A percentile compares a stretch with the other conserved stretches of the same genome.
These are phyloP conservation scores for Penicillium diatomitis DNA, from an alignment of 495 filamentous ascomycete genomes.

Conservation along the genomic window DNA sequence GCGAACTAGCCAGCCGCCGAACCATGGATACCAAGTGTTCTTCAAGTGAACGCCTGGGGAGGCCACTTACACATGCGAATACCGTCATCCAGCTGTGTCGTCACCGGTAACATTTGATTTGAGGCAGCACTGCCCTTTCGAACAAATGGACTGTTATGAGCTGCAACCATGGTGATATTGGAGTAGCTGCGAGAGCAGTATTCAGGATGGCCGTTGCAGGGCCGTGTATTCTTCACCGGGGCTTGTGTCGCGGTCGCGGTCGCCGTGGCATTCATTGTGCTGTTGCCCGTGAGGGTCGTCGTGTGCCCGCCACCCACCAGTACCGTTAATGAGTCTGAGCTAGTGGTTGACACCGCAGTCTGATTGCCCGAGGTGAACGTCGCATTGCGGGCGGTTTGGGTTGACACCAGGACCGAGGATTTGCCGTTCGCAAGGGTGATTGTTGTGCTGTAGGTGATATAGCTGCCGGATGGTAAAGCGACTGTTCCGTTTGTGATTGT, in stretches of 20 bases:
- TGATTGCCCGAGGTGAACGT: slow-evolving; percentile 22
- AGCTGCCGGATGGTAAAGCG: slow-evolving; percentile 26
- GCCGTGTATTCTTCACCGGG: slow-evolving; percentile 57
- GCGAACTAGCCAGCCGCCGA: too few species aligned
- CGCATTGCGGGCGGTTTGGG: slow-evolving; percentile 13
- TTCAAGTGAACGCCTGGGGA: too few species aligned
- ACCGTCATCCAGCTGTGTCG: slow-evolving; percentile 74
- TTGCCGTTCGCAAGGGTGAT: slow-evolving; percentile 21
- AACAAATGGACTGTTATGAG: slow-evolving; percentile 84
- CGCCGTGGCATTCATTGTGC: slow-evolving; percentile 35
- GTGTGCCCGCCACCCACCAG: slow-evolving; percentile 27
- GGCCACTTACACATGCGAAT: slow-evolving; percentile 60
- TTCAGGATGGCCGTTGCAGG: slow-evolving; percentile 83
- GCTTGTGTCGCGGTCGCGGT: slow-evolving; percentile 30
- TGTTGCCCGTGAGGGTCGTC: slow-evolving; percentile 29
- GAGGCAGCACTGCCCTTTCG: slow-evolving; percentile 56
- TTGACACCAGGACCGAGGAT: slow-evolving; percentile 8
- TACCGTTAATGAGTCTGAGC: slow-evolving; percentile 30
- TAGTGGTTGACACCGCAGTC: slow-evolving; percentile 17
- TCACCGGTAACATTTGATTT: slow-evolving; percentile 67
- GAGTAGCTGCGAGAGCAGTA: slow-evolving; percentile 75
- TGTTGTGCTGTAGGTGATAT: slow-evolving; percentile 33
- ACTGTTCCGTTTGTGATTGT: slow-evolving; percentile 9
- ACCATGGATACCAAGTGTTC: too few species aligned
- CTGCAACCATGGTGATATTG: slow-evolving; percentile 81